phyloP scores from a whole-genome alignment of 129 eudicot genomes.

The Erigeron canadensis region DNA sequence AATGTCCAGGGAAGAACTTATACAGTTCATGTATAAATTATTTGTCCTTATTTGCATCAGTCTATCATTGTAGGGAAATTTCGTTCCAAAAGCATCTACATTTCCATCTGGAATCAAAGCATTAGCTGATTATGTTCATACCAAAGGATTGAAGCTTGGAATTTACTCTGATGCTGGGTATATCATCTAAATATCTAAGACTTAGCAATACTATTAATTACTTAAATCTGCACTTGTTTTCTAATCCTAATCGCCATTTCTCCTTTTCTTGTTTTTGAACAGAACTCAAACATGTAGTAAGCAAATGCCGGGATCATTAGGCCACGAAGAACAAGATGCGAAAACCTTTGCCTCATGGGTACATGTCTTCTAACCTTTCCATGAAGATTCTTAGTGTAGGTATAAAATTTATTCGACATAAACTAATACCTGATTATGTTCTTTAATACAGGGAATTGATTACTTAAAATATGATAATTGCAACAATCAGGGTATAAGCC shows the following conservation, averaged over 20 bases:
- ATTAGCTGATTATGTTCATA: conserved; percentile 85
- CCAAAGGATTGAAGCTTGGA: conserved; percentile 84
- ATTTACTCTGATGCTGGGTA: conserved; percentile 99
- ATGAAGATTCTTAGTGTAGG: not conserved
- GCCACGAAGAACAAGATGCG: conserved; percentile 87
- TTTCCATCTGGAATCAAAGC: conserved; percentile 96
- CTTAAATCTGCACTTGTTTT: not conserved
- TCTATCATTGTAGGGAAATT: conserved; percentile 55
- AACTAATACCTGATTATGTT: not conserved
- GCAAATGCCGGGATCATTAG: conserved; percentile 91
- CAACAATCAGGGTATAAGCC: conserved; percentile 47
- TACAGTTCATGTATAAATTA: not conserved
- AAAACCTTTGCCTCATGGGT: conserved; percentile 98
- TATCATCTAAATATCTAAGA: not conserved
- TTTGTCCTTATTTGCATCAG: not conserved
- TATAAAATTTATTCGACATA: not conserved
- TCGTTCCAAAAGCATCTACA: conserved; percentile 60
- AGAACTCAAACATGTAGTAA: conserved; percentile 79
- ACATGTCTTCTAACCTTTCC: not conserved
- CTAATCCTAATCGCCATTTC: not conserved
- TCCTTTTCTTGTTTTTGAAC: conserved; percentile 14
- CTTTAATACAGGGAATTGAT: conserved; percentile 57
- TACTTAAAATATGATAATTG: conserved; percentile 91
- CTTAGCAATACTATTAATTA: not conserved
- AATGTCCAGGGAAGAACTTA: not conserved